Base-by-base conservation (phyloP, 2,329 filamentous ascomycete species). In the Chaetomium sp. region DNA sequence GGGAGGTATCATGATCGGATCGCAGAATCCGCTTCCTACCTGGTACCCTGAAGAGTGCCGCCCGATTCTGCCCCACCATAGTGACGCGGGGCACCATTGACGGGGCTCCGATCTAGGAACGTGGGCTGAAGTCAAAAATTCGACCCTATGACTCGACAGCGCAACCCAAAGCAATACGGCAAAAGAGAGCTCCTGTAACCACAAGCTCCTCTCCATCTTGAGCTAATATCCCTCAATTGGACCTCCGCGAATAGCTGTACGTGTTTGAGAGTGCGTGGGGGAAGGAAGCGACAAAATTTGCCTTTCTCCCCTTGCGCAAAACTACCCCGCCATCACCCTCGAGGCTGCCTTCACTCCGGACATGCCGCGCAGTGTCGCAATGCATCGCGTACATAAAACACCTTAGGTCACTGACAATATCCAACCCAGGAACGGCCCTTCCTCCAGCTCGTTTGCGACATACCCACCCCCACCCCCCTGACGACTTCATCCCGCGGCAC, bases 51-150 rank as follows among this genome's bases (percentile, higher is more conserved):
- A 38, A 49, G 9, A 33, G 4, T 12, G n/a, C 34, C n/a, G 50
- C 41, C 32, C 40, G 40, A 5, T 8, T n/a, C 44, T 53, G 49
- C 59, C 60, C 58, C 61, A 60, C 62, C 62, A 61, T 60, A 54
- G 45, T 42, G 50, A 38, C 55, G 56, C 53, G 56, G 58, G 55
- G 64, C 64, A 65, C 65, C 65, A 66, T 57, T 63, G 59, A 60
- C 57, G 59, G 44, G 35, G 60, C 66, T 70, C 70, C 69, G 71
- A 71, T 72, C 57, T 64, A 72, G 70, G 71, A 72, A 72, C 70
- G 69, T 72, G 70, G 69, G 66, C 45, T 41, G 43, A 27, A 27
- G 33, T 36, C 51, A 57, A 60, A 60, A 62, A 57, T 54, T 55
- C 54, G 51, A 48, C 54, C 19, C 40, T 54, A 42, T 56, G 55